A percentile compares a stretch with the other conserved stretches of the same genome.
These are phyloP conservation scores for Dactylonectria macrodidyma DNA, from an alignment of 2,329 filamentous ascomycete genomes.

Conservation along the genomic window DNA sequence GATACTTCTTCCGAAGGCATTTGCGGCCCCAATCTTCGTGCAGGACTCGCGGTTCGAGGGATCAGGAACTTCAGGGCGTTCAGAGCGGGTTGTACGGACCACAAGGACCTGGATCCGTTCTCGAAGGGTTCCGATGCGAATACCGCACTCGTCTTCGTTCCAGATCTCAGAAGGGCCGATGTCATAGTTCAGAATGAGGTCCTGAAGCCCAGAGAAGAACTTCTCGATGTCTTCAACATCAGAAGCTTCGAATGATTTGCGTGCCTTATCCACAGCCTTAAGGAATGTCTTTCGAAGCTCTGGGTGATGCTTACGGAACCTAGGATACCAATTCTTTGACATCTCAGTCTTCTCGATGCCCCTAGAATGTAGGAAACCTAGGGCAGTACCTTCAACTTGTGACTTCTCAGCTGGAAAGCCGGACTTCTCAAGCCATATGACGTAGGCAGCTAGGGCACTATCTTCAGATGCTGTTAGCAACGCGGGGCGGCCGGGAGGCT, in stretches of 20 bases:
- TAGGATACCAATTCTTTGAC: neutral
- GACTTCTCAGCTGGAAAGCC: constrained; percentile 8
- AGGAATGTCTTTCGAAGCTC: too few relatives aligned
- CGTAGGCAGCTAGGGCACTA: neutral
- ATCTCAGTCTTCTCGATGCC: constrained; percentile 1
- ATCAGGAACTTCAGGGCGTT: neutral
- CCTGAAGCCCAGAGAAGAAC: neutral
- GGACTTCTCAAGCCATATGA: neutral
- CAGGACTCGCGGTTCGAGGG: constrained; percentile 9
- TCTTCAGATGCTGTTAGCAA: neutral
- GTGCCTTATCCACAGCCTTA: too few relatives aligned
- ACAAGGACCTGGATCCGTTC: neutral
- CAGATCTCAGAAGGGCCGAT: constrained; percentile 1
- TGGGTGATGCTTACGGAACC: constrained; percentile 1
- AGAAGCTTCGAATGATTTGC: too few relatives aligned
- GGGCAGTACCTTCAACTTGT: constrained; percentile 4
- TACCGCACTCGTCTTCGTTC: constrained; percentile 1
- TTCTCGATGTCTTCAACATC: too few relatives aligned
- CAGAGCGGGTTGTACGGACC: constrained; percentile 2
- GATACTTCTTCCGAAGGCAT: neutral
- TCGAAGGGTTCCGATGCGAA: constrained; percentile 6
- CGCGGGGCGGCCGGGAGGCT: neutral
- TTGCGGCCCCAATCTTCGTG: constrained; percentile 1
- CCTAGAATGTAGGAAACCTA: constrained; percentile 6
- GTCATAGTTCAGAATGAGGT: neutral